Evolutionary conservation across 345 rosid species (phyloP).

Genomic region (Rhodamnia rubescens): DNA sequence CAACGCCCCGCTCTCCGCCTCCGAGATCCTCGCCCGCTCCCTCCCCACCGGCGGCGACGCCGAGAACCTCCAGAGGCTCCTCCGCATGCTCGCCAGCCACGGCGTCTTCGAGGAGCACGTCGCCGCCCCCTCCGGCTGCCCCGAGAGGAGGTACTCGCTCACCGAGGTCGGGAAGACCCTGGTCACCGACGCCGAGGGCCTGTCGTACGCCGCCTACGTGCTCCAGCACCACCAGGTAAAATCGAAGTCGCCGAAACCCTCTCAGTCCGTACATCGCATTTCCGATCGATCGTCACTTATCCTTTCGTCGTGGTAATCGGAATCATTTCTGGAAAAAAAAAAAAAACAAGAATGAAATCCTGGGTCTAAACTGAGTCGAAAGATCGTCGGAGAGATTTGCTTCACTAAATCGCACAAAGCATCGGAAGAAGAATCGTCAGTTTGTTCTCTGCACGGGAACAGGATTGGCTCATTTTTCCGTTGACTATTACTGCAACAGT

Average conservation of each 20-base stretch:
- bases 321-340: background rate
- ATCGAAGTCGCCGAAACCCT: background rate
- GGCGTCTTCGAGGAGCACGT: slow-evolving; percentile 65
- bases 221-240: slow-evolving; percentile 90
- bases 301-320: background rate
- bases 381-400: background rate
- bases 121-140: background rate
- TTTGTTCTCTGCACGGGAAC: background rate
- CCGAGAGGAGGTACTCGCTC: slow-evolving; percentile 46
- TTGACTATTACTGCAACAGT: background rate
- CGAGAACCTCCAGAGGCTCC: slow-evolving; percentile 74
- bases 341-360: background rate
- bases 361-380: background rate
- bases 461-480: background rate
- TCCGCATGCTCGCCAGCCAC: slow-evolving; percentile 77
- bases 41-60: slow-evolving; percentile 33
- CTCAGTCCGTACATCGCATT: background rate
- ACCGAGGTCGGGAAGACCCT: slow-evolving; percentile 75
- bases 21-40: slow-evolving; percentile 54
- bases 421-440: background rate
- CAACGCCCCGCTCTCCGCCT: slow-evolving; percentile 65
- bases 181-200: slow-evolving; percentile 55
- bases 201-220: slow-evolving; percentile 64
- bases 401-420: background rate
- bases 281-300: background rate